Base-by-base conservation (phyloP, 2,329 filamentous ascomycete species). In the Tolypocladium inflatum region DNA sequence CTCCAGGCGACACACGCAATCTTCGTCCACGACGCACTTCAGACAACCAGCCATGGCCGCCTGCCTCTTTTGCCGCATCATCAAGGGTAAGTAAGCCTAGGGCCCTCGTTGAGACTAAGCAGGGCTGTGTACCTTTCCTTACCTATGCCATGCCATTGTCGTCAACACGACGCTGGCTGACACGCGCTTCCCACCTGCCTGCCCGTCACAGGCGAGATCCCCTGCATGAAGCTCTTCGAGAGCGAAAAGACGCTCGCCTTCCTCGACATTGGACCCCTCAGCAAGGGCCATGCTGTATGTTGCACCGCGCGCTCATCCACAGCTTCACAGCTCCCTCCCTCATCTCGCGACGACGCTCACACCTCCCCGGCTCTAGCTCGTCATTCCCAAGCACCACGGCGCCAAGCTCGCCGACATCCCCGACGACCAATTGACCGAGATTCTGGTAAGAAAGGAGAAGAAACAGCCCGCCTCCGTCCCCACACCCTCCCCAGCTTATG, bases 31-130 rank as follows among this genome's bases (percentile, higher is more conserved):
- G 11, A 21, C 48, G 5, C 30, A 17, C 48, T 11, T 15, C 48
- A 52, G 4, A 15, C 30, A 52, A 52, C 30, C 19, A 51, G 58
- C 54, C 54, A 68, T 67, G 64, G 62, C 64, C 37, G 59, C 87
- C 62, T 99, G 94, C 73, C 91, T 97, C 70, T 99, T 99, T 79
- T 99, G 94, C 82, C 96, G 91, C 75, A 97, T 99, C 72, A 88
- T 99, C 79, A 95, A 96, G 83, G 93, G 93, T 80, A 69, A 60
- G 68, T 63, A 70, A 60, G 68, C 63, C 48, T 19, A 21, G 30
- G 10, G 30, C 10, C 10, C 19, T 17, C 30, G 26, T 19, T 7
- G 45, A 50, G 8, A 19, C 23, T 11, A 26, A 30, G 43, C 43
- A 17, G 30, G 4, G 23, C 26, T n/a, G n/a, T 4, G 41, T 15